These are phyloP conservation scores for Kwoniella sp. DNA, from an alignment of 768 basidiomycete genomes.

Conservation along the genomic window DNA sequence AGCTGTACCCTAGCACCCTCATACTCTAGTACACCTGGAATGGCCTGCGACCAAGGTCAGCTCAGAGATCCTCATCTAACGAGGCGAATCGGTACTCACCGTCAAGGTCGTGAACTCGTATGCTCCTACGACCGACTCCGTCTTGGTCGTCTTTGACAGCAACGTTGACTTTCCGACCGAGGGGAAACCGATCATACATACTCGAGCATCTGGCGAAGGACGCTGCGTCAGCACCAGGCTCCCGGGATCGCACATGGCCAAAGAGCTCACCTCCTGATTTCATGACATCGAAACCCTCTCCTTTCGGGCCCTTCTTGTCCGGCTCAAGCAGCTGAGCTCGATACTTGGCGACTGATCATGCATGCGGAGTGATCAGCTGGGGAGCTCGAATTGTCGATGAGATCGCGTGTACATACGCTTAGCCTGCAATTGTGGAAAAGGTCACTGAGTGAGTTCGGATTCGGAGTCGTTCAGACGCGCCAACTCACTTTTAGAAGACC, in stretches of 20 bases:
- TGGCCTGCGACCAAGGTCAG: constrained; percentile 61
- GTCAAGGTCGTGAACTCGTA: constrained; percentile 96
- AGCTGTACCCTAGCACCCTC: constrained; percentile 92
- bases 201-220: constrained; percentile 68
- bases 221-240: neutral
- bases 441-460: neutral
- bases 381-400: neutral
- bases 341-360: constrained; percentile 67
- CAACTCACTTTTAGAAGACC: constrained; percentile 59
- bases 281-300: constrained; percentile 86
- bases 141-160: constrained; percentile 87
- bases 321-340: constrained; percentile 94
- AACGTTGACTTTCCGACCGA: constrained; percentile 96
- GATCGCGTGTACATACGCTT: constrained; percentile 31
- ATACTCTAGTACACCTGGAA: constrained; percentile 95
- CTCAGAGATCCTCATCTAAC: neutral
- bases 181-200: constrained; percentile 92
- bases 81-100: constrained; percentile 57
- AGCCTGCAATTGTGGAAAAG: constrained; percentile 21
- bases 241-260: neutral
- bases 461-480: neutral
- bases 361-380: neutral
- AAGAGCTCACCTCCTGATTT: constrained; percentile 64
- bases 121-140: constrained; percentile 81
- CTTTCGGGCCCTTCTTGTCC: constrained; percentile 72